Evolutionary conservation across 1,284 basidiomycete genomes (phyloP).

Genomic region (Ganoderma boninense): DNA sequence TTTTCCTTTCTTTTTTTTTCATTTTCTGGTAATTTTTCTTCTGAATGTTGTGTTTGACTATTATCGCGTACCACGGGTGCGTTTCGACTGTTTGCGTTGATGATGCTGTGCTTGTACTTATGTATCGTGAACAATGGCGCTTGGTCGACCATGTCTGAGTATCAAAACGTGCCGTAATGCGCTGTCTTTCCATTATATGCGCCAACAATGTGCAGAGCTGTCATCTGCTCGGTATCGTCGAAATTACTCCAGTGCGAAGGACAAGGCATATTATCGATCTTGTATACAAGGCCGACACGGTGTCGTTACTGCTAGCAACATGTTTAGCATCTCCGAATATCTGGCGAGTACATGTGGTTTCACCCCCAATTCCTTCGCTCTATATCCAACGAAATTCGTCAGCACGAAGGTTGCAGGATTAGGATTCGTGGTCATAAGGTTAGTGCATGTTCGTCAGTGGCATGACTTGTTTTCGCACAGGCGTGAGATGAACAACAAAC

Average conservation of each 20-base stretch:
- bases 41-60: constrained; percentile 3
- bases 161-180: neutral
- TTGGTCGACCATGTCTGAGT: neutral
- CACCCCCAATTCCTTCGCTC: too few species aligned
- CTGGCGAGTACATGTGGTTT: neutral
- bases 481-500: neutral
- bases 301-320: neutral
- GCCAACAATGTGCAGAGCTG: neutral
- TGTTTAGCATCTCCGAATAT: neutral
- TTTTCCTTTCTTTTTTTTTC: neutral
- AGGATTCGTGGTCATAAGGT: neutral
- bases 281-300: too few species aligned
- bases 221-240: too few species aligned
- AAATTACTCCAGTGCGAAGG: too few species aligned
- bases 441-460: neutral
- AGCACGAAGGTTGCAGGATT: too few species aligned
- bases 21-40: too few species aligned
- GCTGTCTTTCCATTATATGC: neutral
- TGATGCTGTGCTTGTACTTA: constrained; percentile 13
- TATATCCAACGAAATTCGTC: neutral
- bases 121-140: constrained; percentile 5
- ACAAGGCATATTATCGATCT: too few species aligned
- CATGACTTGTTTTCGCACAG: neutral
- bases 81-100: neutral
- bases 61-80: neutral